These are phyloP conservation scores for Bruguiera sexangula DNA, from an alignment of 345 rosid genomes.

Conservation along the genomic window DNA sequence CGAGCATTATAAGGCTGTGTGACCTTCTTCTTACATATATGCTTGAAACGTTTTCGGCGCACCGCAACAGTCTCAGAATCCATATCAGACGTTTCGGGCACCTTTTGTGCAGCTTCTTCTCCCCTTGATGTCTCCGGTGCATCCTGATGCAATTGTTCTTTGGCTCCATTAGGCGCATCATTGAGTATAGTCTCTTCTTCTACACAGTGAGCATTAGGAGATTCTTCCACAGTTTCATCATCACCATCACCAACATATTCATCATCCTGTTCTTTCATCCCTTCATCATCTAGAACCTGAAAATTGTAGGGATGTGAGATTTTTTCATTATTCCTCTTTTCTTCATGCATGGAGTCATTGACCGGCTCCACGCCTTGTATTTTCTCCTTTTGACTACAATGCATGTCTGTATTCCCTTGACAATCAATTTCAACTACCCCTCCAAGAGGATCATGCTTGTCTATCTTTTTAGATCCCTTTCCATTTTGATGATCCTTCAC, in stretches of 20 bases:
- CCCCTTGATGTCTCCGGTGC: neutral
- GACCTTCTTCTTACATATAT: constrained; percentile 1
- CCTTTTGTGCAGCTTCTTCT: neutral
- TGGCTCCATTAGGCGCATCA: constrained; percentile 6
- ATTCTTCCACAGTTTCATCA: constrained; percentile 5
- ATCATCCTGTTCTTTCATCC: constrained; percentile 4
- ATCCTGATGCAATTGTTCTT: constrained; percentile 6
- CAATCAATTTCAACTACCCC: neutral
- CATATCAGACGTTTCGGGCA: constrained; percentile 14
- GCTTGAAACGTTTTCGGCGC: constrained; percentile 7
- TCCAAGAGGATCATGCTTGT: neutral
- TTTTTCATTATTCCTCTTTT: neutral
- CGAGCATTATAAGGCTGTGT: neutral
- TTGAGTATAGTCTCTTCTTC: constrained; percentile 10
- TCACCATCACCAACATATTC: constrained; percentile 10
- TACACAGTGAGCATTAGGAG: neutral
- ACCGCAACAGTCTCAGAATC: constrained; percentile 8
- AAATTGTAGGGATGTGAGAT: neutral
- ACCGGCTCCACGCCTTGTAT: neutral
- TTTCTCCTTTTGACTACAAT: neutral
- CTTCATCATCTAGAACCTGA: constrained; percentile 13
- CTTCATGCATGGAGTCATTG: neutral
- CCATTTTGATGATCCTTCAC: neutral
- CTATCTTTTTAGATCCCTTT: neutral
- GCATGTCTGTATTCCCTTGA: neutral